Conservation (phyloP, 2,329 filamentous ascomycete species). For the Pseudocercospora cruenta region DNA sequence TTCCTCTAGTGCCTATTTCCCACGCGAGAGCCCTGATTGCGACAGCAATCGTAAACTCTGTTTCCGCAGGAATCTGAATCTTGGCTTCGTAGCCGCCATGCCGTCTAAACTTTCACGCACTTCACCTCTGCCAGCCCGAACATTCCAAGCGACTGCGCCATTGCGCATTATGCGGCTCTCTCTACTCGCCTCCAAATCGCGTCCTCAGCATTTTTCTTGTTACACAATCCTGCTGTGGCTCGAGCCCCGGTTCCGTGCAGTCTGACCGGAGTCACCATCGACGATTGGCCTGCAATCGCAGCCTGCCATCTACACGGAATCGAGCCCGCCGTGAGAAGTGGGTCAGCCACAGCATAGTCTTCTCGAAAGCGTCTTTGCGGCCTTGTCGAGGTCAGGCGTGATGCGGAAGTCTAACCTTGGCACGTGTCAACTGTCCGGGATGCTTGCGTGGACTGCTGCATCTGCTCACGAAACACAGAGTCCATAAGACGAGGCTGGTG, state of each 20-base stretch:
- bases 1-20: background rate
- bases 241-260: background rate
- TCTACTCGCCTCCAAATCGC: background rate
- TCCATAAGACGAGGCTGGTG: slow-evolving; percentile 1
- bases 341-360: slow-evolving; percentile 1
- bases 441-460: background rate
- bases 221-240: slow-evolving; percentile 11
- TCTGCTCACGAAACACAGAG: background rate
- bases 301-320: background rate
- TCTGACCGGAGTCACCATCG: slow-evolving; percentile 12
- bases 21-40: slow-evolving; percentile 11
- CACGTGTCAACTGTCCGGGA: background rate
- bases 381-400: background rate
- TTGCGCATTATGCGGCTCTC: background rate
- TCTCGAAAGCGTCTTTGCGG: background rate
- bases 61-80: background rate
- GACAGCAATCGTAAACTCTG: slow-evolving; percentile 7
- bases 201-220: slow-evolving; percentile 2
- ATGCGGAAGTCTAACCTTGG: background rate
- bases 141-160: background rate
- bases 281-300: slow-evolving; percentile 14
- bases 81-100: background rate
- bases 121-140: slow-evolving; percentile 10
- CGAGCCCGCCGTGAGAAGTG: slow-evolving; percentile 1
- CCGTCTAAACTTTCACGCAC: slow-evolving; percentile 15